A percentile compares a stretch with the other conserved stretches of the same genome.
Conservation (phyloP, 1,139 yeast genomes). For the Hyphopichia burtonii region DNA sequence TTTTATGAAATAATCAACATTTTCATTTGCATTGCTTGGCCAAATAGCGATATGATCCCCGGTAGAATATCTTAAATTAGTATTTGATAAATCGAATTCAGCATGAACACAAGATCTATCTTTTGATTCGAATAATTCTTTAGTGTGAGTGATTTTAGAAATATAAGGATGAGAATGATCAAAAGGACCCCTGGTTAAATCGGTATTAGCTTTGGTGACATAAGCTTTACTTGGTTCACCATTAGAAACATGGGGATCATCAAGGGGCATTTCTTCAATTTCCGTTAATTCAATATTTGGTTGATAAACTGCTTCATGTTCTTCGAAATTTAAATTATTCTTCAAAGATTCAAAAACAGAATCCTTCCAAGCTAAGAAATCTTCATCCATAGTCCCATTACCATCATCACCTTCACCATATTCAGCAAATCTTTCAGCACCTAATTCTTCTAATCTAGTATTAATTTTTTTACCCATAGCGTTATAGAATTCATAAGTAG, state of each 20-base stretch:
- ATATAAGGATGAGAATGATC: slow-evolving; percentile 81
- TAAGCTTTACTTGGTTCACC: slow-evolving; percentile 86
- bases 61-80: slow-evolving; percentile 81
- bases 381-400: slow-evolving; percentile 92
- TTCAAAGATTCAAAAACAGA: slow-evolving; percentile 64
- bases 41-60: slow-evolving; percentile 96
- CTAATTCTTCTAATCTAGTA: slow-evolving; percentile 51
- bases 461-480: slow-evolving; percentile 70
- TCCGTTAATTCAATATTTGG: slow-evolving; percentile 61
- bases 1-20: slow-evolving; percentile 60
- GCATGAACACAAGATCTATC: slow-evolving; percentile 85
- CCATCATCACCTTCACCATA: slow-evolving; percentile 96
- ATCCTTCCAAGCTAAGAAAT: slow-evolving; percentile 91
- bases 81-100: slow-evolving; percentile 76
- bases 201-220: slow-evolving; percentile 38
- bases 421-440: slow-evolving; percentile 69
- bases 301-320: slow-evolving; percentile 74
- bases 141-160: slow-evolving; percentile 61
- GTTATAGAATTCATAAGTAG: slow-evolving; percentile 89
- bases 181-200: slow-evolving; percentile 70
- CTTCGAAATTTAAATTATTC: slow-evolving; percentile 64
- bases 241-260: slow-evolving; percentile 52
- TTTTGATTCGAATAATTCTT: slow-evolving; percentile 67
- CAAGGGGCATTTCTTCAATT: slow-evolving; percentile 22
- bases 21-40: slow-evolving; percentile 86